A percentile compares a stretch with the other conserved stretches of the same genome.
Conservation (phyloP, 495 filamentous ascomycete species). For the Tuber brumale region DNA sequence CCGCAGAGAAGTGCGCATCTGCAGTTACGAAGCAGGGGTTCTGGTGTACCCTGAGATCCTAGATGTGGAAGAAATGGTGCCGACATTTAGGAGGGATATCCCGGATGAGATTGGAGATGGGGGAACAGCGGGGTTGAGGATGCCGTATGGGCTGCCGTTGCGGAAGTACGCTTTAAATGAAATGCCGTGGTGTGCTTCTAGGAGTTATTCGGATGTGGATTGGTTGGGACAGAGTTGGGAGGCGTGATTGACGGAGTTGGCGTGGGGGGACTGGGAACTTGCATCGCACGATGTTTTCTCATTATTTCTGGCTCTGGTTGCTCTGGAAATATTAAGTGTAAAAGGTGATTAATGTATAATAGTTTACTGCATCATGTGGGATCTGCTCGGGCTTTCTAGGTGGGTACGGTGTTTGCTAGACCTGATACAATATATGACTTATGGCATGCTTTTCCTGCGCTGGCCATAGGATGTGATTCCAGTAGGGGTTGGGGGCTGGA, state of each 20-base stretch:
- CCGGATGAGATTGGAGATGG: constrained; percentile 39
- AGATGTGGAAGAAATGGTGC: constrained; percentile 56
- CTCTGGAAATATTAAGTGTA: background rate
- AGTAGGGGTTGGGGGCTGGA: background rate
- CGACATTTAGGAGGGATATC: constrained; percentile 58
- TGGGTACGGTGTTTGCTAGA: background rate
- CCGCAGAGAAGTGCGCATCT: constrained; percentile 55
- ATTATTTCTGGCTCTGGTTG: background rate
- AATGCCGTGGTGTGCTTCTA: constrained; percentile 73
- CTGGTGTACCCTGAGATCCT: constrained; percentile 75
- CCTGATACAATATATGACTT: background rate
- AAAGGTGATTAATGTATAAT: background rate
- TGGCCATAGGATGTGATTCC: background rate
- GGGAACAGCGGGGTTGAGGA: constrained; percentile 57
- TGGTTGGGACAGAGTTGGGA: constrained; percentile 59
- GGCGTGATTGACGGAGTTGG: constrained; percentile 19
- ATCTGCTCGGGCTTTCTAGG: background rate
- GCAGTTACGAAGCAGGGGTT: constrained; percentile 81
- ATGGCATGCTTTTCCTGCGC: background rate
- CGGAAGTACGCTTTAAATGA: constrained; percentile 57
- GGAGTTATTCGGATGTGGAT: constrained; percentile 57
- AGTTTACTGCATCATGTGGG: background rate
- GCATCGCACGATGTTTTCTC: background rate
- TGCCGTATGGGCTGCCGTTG: constrained; percentile 79
- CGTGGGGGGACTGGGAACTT: background rate